These are phyloP conservation scores for Dittrichia graveolens DNA, from an alignment of 129 eudicot species.

Conservation along the genomic window DNA sequence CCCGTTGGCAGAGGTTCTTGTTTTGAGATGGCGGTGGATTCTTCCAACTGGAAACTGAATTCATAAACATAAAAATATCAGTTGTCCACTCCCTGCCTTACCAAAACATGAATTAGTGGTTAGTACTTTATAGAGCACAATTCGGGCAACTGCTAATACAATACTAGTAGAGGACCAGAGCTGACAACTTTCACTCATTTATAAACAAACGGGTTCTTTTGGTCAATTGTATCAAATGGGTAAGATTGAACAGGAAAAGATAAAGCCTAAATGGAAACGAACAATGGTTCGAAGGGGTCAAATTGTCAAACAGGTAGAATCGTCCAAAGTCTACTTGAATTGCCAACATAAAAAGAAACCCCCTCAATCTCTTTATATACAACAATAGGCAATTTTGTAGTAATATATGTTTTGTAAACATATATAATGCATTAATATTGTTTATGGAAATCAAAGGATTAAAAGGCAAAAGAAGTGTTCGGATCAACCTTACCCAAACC, in stretches of 20 bases:
- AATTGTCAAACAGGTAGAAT: not conserved
- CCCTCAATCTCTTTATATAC: not conserved
- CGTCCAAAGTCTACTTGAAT: not conserved
- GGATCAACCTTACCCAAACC: not conserved
- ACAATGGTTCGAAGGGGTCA: not conserved
- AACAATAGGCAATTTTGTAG: not conserved
- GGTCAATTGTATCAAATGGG: not conserved
- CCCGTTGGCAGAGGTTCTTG: constrained; percentile 64
- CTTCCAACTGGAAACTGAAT: constrained; percentile 73
- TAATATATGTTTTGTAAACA: too few relatives aligned
- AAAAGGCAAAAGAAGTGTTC: not conserved
- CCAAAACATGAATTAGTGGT: not conserved
- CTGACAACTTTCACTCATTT: not conserved
- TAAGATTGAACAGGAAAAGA: not conserved
- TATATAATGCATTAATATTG: not conserved
- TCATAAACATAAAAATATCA: not conserved
- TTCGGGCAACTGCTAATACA: not conserved
- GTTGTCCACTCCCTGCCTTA: not conserved
- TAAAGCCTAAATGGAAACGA: not conserved
- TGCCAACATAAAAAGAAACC: not conserved
- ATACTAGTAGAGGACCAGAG: too few relatives aligned
- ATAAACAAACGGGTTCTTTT: not conserved
- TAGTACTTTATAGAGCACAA: not conserved
- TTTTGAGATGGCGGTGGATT: constrained; percentile 69
- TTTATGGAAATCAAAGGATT: not conserved